These are phyloP conservation scores for Saxophila tyrrhenica DNA, from an alignment of 495 filamentous ascomycete genomes.

Conservation along the genomic window DNA sequence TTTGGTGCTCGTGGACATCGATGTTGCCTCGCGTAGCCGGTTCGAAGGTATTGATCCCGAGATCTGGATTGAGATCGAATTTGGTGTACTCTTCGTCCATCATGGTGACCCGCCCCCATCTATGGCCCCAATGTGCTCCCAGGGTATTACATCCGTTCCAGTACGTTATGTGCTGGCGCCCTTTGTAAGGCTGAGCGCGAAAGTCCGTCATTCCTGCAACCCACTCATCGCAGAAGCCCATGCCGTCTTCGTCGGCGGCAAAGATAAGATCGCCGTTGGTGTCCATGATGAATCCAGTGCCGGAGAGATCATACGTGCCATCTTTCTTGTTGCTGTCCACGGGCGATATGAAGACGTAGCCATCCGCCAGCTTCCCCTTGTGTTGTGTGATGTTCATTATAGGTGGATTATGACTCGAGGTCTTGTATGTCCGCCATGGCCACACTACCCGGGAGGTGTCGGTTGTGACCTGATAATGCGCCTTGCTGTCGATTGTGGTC, in stretches of 20 bases:
- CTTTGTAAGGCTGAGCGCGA: slow-evolving; percentile 4
- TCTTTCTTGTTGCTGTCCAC: background rate
- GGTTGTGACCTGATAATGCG: background rate
- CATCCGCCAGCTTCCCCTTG: slow-evolving; percentile 7
- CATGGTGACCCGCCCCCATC: slow-evolving; percentile 14
- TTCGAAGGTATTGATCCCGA: slow-evolving; percentile 2
- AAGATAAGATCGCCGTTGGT: slow-evolving; percentile 14
- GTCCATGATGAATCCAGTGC: slow-evolving; percentile 5
- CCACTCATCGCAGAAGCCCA: background rate
- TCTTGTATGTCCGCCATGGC: slow-evolving; percentile 13
- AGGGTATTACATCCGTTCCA: slow-evolving; percentile 8
- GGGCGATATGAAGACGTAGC: slow-evolving; percentile 11
- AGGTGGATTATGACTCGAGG: slow-evolving; percentile 11
- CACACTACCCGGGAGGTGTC: background rate
- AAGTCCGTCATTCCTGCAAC: slow-evolving; percentile 5
- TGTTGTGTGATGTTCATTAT: slow-evolving; percentile 10
- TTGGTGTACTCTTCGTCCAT: slow-evolving; percentile 14
- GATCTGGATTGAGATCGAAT: slow-evolving; percentile 3
- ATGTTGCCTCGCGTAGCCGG: background rate
- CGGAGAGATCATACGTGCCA: background rate
- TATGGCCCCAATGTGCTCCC: slow-evolving; percentile 14
- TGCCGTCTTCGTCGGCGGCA: slow-evolving; percentile 3
- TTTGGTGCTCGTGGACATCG: slow-evolving; percentile 15
- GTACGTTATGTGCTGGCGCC: slow-evolving; percentile 5
- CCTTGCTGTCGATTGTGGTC: background rate